Conservation (phyloP, 1,284 basidiomycete genomes). For the Boletus smithii region DNA sequence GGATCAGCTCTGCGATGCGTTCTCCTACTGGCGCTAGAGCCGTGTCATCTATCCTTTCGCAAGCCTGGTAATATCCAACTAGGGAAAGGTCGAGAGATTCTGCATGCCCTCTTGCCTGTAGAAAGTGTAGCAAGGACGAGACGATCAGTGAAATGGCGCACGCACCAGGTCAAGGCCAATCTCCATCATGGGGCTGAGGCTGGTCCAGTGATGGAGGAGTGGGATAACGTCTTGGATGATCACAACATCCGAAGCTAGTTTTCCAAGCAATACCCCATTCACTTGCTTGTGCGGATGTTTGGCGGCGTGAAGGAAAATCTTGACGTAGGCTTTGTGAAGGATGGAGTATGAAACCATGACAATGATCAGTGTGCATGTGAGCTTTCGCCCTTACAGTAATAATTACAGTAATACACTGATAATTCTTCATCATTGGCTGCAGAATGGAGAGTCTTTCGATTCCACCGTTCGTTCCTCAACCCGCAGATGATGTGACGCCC, state of each 20-base stretch:
- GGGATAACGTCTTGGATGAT: slow-evolving; percentile 62
- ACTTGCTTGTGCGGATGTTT: slow-evolving; percentile 68
- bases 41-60: slow-evolving; percentile 55
- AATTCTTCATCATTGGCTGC: too few species aligned
- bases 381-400: too few species aligned
- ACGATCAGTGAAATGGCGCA: slow-evolving; percentile 9
- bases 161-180: slow-evolving; percentile 70
- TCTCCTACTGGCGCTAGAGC: slow-evolving; percentile 63
- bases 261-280: slow-evolving; percentile 66
- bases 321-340: slow-evolving; percentile 56
- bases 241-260: slow-evolving; percentile 37
- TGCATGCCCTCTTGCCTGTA: slow-evolving; percentile 56
- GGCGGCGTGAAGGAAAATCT: slow-evolving; percentile 67
- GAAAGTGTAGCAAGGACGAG: slow-evolving; percentile 2
- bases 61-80: slow-evolving; percentile 73
- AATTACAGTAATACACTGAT: too few species aligned
- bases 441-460: too few species aligned
- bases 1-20: slow-evolving; percentile 52
- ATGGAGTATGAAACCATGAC: slow-evolving; percentile 47
- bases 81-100: slow-evolving; percentile 46
- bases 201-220: slow-evolving; percentile 78
- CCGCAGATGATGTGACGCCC: too few species aligned
- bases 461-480: too few species aligned
- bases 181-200: slow-evolving; percentile 75
- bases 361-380: too few species aligned